Evolutionary conservation across 129 eudicot species (phyloP).

Genomic region (Deinandra increscens): DNA sequence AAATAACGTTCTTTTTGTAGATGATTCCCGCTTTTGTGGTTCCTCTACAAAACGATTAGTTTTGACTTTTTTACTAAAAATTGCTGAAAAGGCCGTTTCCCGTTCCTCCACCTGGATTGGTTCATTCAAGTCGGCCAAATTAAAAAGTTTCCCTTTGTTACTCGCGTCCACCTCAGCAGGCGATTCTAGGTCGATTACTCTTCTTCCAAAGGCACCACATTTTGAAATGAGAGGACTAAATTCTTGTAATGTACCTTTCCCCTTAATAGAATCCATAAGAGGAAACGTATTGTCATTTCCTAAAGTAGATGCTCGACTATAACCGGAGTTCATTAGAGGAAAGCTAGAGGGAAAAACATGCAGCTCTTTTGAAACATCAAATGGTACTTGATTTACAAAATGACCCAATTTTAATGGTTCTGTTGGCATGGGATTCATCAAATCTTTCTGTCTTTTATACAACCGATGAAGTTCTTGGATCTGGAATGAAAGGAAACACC

Average conservation of each 20-base stretch:
- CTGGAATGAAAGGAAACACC: slow-evolving; percentile 38
- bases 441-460: slow-evolving; percentile 61
- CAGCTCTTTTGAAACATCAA: slow-evolving; percentile 31
- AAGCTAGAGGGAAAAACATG: slow-evolving; percentile 23
- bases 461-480: slow-evolving; percentile 84
- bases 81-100: slow-evolving; percentile 22
- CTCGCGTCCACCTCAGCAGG: slow-evolving; percentile 35
- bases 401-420: slow-evolving; percentile 34
- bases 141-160: slow-evolving; percentile 26
- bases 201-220: slow-evolving; percentile 27
- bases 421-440: slow-evolving; percentile 45
- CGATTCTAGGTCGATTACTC: slow-evolving; percentile 35
- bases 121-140: slow-evolving; percentile 48
- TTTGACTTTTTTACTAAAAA: slow-evolving; percentile 20
- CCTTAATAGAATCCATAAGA: slow-evolving; percentile 29
- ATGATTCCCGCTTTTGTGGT: slow-evolving; percentile 28
- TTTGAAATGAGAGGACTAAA: slow-evolving; percentile 16
- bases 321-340: slow-evolving; percentile 28
- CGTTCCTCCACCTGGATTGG: slow-evolving; percentile 35
- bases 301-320: slow-evolving; percentile 33
- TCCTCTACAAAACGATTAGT: slow-evolving; percentile 23
- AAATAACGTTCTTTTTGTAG: slow-evolving; percentile 55
- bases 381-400: slow-evolving; percentile 23
- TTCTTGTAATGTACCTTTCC: slow-evolving; percentile 22
- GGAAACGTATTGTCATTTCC: slow-evolving; percentile 8